Evolutionary conservation across 2,329 filamentous ascomycete species (phyloP).

Genomic region (Nannizziopsis arthrosporioides): DNA sequence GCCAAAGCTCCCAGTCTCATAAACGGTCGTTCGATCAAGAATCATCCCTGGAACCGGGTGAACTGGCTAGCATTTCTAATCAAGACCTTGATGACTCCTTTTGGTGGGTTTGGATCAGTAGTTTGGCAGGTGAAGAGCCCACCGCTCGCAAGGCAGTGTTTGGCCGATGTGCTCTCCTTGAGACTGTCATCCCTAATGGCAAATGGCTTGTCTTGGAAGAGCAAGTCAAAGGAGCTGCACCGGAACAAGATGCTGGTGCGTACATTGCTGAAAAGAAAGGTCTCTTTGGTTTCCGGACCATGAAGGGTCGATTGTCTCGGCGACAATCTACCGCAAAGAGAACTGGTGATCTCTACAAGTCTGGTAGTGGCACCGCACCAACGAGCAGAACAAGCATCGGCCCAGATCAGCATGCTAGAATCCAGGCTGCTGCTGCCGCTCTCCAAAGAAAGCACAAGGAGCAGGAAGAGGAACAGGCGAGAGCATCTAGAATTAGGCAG

Average conservation of each 20-base stretch:
- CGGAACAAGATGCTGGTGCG: conserved; percentile 69
- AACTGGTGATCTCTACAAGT: conserved; percentile 42
- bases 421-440: conserved; percentile 79
- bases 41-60: conserved; percentile 66
- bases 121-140: conserved; percentile 82
- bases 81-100: conserved; percentile 89
- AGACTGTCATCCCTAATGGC: conserved; percentile 69
- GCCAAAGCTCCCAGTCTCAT: conserved; percentile 79
- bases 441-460: conserved; percentile 60
- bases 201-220: conserved; percentile 95
- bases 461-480: conserved; percentile 40
- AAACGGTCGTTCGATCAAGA: conserved; percentile 58
- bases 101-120: conserved; percentile 99
- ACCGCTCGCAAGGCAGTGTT: conserved; percentile 79
- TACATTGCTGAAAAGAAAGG: conserved; percentile 95
- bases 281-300: conserved; percentile 72
- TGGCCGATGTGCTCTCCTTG: conserved; percentile 81
- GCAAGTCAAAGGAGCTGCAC: conserved; percentile 83
- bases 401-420: conserved; percentile 82
- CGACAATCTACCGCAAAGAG: conserved; percentile 60
- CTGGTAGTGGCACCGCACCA: conserved; percentile 39
- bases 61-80: conserved; percentile 79
- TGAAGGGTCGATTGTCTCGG: conserved; percentile 55
- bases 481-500: conserved; percentile 44
- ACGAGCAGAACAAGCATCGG: conserved; percentile 74